Base-by-base conservation (phyloP, 2,329 filamentous ascomycete genomes). In the Cercospora sp. region DNA sequence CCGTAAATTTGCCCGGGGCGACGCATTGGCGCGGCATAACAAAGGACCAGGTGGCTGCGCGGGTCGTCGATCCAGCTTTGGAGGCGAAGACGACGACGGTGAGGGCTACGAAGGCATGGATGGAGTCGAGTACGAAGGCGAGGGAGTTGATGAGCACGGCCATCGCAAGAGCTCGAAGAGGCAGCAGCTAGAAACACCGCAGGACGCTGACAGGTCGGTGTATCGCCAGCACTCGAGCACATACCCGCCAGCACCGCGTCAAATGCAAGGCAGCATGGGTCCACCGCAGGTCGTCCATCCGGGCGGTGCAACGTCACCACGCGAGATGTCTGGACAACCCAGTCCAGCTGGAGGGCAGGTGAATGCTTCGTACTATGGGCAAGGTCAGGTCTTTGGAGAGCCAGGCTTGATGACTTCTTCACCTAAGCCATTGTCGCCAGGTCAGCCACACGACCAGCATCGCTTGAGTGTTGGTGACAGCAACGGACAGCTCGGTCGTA, bases 21-120 rank as follows among this genome's bases (percentile, higher is more conserved):
- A 99, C 83, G 95, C 95, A 28, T 82, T 99, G 64, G 95, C 95
- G 55, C 89, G 95, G 68, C 95, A 99, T 78, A 96, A 92, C 78
- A 98, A 98, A 80, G 95, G 95, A 36, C 91, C 94, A 64, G 95
- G 95, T 64, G 95, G 95, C 59, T 99, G 95, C 81, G 95, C 96
- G 12, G 95, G 95, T 66, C 89, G 95, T 66, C 87, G 95, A 72
- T 90, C 93, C 45, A 97, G 94, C 77, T 96, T 93, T 78, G 90
- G 88, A 30, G 89, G 90, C 18, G 91, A 93, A 39, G 92, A 94
- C 64, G 91, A 95, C 48, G 80, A 81, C 69, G 79, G 77, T 30
- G 80, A 82, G 20, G 81, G 75, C 39, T 79, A 72, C 30, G 76
- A 89, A 63, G 80, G 81, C 60, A 90, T 90, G 87, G 87, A 89